Evolutionary conservation across 2,329 filamentous ascomycete species (phyloP), one percentile per base, ranked within the genome.

Genomic region (Paraphoma chrysanthemicola): DNA sequence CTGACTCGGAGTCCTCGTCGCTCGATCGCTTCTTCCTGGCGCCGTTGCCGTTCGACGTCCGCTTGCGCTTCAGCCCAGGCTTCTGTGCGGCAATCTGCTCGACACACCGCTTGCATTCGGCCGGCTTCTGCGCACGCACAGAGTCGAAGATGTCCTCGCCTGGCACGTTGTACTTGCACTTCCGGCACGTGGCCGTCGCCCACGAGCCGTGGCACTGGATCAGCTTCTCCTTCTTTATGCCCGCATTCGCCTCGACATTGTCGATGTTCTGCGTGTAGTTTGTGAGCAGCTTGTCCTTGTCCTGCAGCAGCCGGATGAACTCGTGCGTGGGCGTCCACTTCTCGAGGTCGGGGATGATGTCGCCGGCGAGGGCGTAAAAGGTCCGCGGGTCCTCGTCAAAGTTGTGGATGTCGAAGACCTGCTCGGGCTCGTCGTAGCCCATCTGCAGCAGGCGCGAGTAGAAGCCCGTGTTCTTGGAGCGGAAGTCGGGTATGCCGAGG

Each of bases 221-320:
- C 16, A 98, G 84, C 72, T 95, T 96, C 33, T 91, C 88, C 1
- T 87, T 84, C 18, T 82, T 79, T 57, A 99, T 91, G 18, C 95
- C 95, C 0, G 94, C 94, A 69, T 91, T 88, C 59, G 88, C 86
- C 77, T 99, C 94, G 49, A 97, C 88, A 68, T 97, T 97, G 81
- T 99, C 95, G 71, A 99, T 98, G 77, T 99, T 99, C 75, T 99
- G 95, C 0, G 95, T 96, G 80, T 97, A 99, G 79, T 98, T 97
- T 42, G 93, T 98, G 57, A 97, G 85, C 6, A 99, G 85, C 77
- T 97, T 97, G 63, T 86, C 88, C 76, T 93, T 90, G 66, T 94
- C 85, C 77, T 99, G 91, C 36, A 99, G 85, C 67, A 97, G 84
- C 33, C 88, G 87, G 71, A 99, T 96, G 80, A 99, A 99, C 51